These are phyloP conservation scores for Leptosphaerulina australis DNA, from an alignment of 2,329 filamentous ascomycete species.

Conservation along the genomic window DNA sequence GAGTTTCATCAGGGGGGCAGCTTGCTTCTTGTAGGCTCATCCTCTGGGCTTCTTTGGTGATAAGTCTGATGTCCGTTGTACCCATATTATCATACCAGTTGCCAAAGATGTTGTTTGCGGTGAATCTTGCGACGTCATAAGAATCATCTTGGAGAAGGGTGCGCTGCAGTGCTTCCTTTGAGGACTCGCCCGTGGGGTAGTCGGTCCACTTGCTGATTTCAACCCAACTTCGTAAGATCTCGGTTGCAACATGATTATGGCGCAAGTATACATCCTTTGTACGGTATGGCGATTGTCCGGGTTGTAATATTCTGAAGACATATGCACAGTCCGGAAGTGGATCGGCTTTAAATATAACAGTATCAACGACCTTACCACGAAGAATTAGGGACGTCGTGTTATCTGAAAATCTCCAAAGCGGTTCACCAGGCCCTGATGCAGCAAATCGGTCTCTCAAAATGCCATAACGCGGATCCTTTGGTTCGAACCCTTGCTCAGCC, in stretches of 20 bases:
- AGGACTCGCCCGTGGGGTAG: slow-evolving; percentile 4
- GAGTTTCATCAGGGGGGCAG: no score
- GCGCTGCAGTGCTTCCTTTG: slow-evolving; percentile 6
- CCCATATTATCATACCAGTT: slow-evolving; percentile 7
- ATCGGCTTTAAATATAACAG: background rate
- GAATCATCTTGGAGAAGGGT: slow-evolving; percentile 2
- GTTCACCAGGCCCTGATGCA: background rate
- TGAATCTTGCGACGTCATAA: background rate
- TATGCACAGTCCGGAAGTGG: background rate
- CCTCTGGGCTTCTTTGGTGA: background rate
- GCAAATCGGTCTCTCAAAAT: background rate
- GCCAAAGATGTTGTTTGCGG: slow-evolving; percentile 2
- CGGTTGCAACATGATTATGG: background rate
- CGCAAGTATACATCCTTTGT: background rate
- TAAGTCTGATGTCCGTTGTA: background rate
- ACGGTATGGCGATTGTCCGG: background rate
- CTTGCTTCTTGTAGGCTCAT: background rate
- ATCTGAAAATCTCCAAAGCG: background rate
- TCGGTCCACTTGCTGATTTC: slow-evolving; percentile 8
- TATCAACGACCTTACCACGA: background rate
- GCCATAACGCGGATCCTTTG: background rate
- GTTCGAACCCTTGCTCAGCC: background rate
- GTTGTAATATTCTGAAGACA: no score
- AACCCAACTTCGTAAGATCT: slow-evolving; percentile 3
- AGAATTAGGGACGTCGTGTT: background rate